These are phyloP conservation scores for Aciculosporium take DNA, from an alignment of 2,329 filamentous ascomycete species.

Conservation along the genomic window DNA sequence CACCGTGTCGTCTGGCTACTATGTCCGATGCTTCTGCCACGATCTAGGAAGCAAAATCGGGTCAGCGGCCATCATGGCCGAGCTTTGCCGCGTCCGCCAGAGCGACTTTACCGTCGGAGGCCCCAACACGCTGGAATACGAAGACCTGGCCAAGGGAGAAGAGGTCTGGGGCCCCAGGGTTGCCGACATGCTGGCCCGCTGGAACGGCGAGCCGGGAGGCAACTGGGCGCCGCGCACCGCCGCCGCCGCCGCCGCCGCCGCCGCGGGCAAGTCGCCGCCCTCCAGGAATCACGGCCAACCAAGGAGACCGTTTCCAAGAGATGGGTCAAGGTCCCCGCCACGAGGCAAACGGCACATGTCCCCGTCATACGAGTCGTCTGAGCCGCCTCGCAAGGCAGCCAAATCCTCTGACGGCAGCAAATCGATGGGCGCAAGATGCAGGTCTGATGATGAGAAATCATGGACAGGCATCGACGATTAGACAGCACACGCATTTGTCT, in stretches of 20 bases:
- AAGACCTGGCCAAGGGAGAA: constrained; percentile 62
- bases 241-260: constrained; percentile 7
- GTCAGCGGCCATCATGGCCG: constrained; percentile 75
- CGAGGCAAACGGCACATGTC: constrained; percentile 19
- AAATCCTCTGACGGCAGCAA: constrained; percentile 6
- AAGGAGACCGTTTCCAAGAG: constrained; percentile 5
- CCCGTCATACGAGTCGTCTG: constrained; percentile 12
- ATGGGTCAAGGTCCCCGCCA: neutral
- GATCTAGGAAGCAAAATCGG: constrained; percentile 73
- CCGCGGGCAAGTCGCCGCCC: constrained; percentile 9
- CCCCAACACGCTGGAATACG: constrained; percentile 62
- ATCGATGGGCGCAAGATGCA: constrained; percentile 2
- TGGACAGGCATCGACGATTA: constrained; percentile 29
- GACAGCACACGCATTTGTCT: no score
- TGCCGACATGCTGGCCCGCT: constrained; percentile 28
- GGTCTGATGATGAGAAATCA: constrained; percentile 26
- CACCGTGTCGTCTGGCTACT: constrained; percentile 92
- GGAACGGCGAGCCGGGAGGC: constrained; percentile 22
- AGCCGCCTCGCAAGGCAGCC: constrained; percentile 16
- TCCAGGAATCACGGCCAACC: constrained; percentile 4
- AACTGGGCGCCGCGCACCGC: constrained; percentile 11
- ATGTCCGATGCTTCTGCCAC: constrained; percentile 85
- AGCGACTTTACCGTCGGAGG: constrained; percentile 61
- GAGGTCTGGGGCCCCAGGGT: constrained; percentile 72
- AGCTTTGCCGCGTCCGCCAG: constrained; percentile 68